Base-by-base conservation (phyloP, 2,329 filamentous ascomycete species). In the Trichocomaceae sp. region DNA sequence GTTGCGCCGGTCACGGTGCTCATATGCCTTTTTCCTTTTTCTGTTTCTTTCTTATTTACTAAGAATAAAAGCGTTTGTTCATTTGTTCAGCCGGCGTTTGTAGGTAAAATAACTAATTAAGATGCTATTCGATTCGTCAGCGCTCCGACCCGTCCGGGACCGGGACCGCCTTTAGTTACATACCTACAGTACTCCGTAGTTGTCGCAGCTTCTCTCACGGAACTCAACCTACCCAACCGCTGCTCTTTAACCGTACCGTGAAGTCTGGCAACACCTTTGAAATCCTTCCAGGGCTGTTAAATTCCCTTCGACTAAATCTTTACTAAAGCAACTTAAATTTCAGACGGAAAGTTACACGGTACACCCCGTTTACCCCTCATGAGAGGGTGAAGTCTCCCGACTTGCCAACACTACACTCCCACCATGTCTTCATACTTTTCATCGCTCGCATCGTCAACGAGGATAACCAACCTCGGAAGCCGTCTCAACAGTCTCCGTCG, bases 401-500 rank as follows among this genome's bases (percentile, higher is more conserved):
- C 44, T n/a, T 33, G 26, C 2, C 7, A 2, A 6, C n/a, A n/a
- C n/a, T n/a, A 22, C 44, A n/a, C 37, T 22, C 33, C 23, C 22
- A 9, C n/a, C 37, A 90, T 90, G 86, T 80, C 87, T 65, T 87
- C 86, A 63, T 95, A 91, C 80, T 87, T 95, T 75, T 87, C 85
- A 65, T 88, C 85, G 67, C 79, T 83, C 46, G 70, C 66, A 7
- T 66, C 68, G 17, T 71, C 69, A 1, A 64, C 66, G 20, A 69
- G 70, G 22, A 69, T 81, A 76, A 72, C 83, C 72, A 64, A 77
- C 71, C 61, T 83, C 69, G 61, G 82, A 73, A 66, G 79, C 45
- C 77, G 79, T 52, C 82, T 83, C 70, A 82, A 77, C 68, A 77
- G 77, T 46, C 73, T 84, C 53, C 80, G 80, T 39, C 79, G 72